Evolutionary conservation across 495 filamentous ascomycete genomes (phyloP), one percentile per base, ranked within the genome.

Genomic region (Aspergillus kassunensis): DNA sequence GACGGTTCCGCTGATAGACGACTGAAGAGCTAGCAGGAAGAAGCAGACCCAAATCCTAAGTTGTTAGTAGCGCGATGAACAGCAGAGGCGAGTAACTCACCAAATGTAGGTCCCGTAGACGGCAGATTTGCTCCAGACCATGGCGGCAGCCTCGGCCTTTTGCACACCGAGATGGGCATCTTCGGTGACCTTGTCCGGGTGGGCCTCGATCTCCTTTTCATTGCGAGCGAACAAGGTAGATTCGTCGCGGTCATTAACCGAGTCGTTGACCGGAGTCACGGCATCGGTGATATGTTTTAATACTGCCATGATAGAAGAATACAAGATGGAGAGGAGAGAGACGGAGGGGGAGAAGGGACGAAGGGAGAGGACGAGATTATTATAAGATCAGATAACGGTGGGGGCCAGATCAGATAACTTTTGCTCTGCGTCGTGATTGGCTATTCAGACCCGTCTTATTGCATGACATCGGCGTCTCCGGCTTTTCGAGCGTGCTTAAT

Each of bases 21-120:
- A 67, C 44, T 73, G 71, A 45, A 76, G 58, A 19, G 69, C 69
- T 23, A 72, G 57, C 63, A 72, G 57, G 37, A 74, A 72, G 54
- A 67, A 76, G 33, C 63, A 73, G 3, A 76, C 56, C 68, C 69
- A 75, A 46, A 75, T 69, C 68, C 71, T 71, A 30, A 16, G 29
- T 11, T 42, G 15, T 44, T 29, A 11, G 5, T 44, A 31, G 42
- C 15, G 8, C 13, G 12, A 20, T n/a, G n/a, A n/a, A 1, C 6
- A 12, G 2, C 4, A 10, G 11, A 20, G 27, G 11, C n/a, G 3
- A 48, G 20, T 6, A 15, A 56, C 65, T 57, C 30, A 73, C 70
- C 66, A 71, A 15, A 54, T 64, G 55, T 74, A 73, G 35, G 66
- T 70, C 5, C 51, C 44, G 29, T 55, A 54, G n/a, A 73, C 60